Conservation (phyloP, 2,329 filamentous ascomycete genomes). For the Colletotrichum incanum region DNA sequence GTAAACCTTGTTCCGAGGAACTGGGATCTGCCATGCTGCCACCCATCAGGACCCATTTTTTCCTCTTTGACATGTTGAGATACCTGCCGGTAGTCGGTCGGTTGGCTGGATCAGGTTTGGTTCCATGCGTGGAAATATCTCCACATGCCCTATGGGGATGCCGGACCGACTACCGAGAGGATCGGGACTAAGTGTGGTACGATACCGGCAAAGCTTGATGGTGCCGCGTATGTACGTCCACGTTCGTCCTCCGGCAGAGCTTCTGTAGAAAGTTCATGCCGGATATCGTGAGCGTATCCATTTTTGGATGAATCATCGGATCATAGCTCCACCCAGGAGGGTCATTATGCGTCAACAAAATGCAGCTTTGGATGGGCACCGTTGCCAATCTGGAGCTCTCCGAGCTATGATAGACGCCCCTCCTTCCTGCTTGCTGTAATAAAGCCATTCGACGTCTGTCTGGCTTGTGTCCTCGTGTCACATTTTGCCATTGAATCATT, state of each 20-base stretch:
- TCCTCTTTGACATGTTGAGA: background rate
- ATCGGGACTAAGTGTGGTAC: background rate
- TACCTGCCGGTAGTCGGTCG: slow-evolving; percentile 28
- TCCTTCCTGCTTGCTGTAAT: background rate
- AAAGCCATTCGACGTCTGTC: background rate
- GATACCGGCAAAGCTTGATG: background rate
- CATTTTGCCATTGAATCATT: background rate
- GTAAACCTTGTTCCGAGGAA: background rate
- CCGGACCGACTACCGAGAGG: slow-evolving; percentile 37
- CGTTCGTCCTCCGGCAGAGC: background rate
- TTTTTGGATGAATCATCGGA: background rate
- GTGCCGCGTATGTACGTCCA: background rate
- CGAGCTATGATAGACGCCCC: background rate
- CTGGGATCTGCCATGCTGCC: slow-evolving; percentile 10
- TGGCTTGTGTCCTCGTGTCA: background rate
- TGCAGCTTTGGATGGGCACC: slow-evolving; percentile 7
- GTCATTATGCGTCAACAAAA: background rate
- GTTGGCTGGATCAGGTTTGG: slow-evolving; percentile 17
- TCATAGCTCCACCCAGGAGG: background rate
- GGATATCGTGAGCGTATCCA: background rate
- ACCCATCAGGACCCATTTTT: background rate
- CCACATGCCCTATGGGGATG: slow-evolving; percentile 10
- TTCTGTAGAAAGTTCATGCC: background rate
- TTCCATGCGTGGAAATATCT: background rate
- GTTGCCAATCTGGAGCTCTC: background rate